Percentiles rank a stretch among this genome's conserved stretches.
phyloP scores from a whole-genome alignment of 768 basidiomycete species.

The Termitomyces sp. region DNA sequence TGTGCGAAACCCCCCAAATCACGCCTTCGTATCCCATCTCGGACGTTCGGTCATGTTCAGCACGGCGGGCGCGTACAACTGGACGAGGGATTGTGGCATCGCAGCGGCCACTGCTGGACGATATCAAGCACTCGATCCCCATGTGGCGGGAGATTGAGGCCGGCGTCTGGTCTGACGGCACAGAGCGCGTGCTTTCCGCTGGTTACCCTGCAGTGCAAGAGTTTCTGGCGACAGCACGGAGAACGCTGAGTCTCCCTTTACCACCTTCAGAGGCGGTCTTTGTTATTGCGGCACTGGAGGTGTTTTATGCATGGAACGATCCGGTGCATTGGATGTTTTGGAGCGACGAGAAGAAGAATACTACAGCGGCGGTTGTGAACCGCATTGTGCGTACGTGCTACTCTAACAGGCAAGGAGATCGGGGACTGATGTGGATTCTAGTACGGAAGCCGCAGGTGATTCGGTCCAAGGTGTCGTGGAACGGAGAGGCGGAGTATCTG shows the following conservation, averaged over 20 bases:
- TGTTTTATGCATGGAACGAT: slow-evolving; percentile 50
- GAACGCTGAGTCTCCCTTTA: slow-evolving; percentile 31
- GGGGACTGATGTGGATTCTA: slow-evolving; percentile 12
- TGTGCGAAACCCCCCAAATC: slow-evolving; percentile 17
- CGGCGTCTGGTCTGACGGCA: slow-evolving; percentile 37
- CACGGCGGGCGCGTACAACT: not conserved
- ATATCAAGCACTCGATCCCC: slow-evolving; percentile 21
- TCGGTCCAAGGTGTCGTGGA: slow-evolving; percentile 37
- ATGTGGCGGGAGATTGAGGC: slow-evolving; percentile 24
- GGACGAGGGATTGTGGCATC: slow-evolving; percentile 8
- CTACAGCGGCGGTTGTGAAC: slow-evolving; percentile 49
- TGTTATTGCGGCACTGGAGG: slow-evolving; percentile 55
- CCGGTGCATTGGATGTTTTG: slow-evolving; percentile 64
- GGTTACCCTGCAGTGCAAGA: slow-evolving; percentile 43
- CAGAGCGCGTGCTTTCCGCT: slow-evolving; percentile 36
- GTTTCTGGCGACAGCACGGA: slow-evolving; percentile 40
- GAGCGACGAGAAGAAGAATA: slow-evolving; percentile 42
- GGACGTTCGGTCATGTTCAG: slow-evolving; percentile 28
- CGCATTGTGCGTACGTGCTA: slow-evolving; percentile 45
- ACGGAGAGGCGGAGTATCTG: slow-evolving; percentile 35
- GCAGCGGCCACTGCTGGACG: not conserved
- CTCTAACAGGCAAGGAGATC: not conserved
- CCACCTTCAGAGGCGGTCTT: slow-evolving; percentile 41
- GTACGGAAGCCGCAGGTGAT: slow-evolving; percentile 36
- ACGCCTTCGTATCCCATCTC: slow-evolving; percentile 30